phyloP scores from a whole-genome alignment of 768 basidiomycete genomes.

The Kwoniella bestiolae region DNA sequence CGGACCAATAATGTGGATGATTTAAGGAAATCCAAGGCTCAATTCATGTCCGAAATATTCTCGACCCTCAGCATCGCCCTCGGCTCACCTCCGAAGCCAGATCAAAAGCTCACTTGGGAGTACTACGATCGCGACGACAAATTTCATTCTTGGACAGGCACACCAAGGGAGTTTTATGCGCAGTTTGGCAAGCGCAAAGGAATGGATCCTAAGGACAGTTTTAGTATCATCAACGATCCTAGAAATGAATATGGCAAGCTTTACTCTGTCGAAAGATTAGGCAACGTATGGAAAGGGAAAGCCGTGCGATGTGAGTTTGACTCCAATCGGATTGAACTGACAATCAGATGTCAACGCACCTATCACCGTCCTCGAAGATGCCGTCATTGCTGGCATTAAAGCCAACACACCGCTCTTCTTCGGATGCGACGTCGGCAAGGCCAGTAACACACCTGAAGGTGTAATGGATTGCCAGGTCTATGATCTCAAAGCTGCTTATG shows the following conservation, averaged over 20 bases:
- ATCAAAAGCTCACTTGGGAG: conserved; percentile 78
- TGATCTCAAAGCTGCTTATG: conserved; percentile 85
- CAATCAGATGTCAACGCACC: conserved; percentile 83
- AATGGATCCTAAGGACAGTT: conserved; percentile 72
- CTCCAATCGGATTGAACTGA: conserved; percentile 1
- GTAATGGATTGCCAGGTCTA: conserved; percentile 86
- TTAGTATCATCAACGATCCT: conserved; percentile 95
- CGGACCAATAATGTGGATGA: conserved; percentile 44
- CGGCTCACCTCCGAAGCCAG: conserved; percentile 79
- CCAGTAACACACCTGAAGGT: conserved; percentile 70
- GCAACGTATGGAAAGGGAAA: conserved; percentile 87
- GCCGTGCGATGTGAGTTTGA: conserved; percentile 74
- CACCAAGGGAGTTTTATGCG: conserved; percentile 77
- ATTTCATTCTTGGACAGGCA: conserved; percentile 74
- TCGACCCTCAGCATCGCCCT: conserved; percentile 80
- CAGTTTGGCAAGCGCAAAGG: conserved; percentile 65
- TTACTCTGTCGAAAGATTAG: conserved; percentile 89
- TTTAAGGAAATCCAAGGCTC: conserved; percentile 81
- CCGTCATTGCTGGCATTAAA: conserved; percentile 82
- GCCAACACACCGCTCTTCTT: conserved; percentile 91
- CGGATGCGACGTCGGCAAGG: conserved; percentile 93
- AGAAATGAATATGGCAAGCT: conserved; percentile 79
- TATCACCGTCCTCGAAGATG: conserved; percentile 76
- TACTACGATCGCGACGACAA: conserved; percentile 82
- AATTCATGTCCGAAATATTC: conserved; percentile 81